Conservation (phyloP, 805 yeast genomes). For the Sugiyamaella valdiviana region DNA sequence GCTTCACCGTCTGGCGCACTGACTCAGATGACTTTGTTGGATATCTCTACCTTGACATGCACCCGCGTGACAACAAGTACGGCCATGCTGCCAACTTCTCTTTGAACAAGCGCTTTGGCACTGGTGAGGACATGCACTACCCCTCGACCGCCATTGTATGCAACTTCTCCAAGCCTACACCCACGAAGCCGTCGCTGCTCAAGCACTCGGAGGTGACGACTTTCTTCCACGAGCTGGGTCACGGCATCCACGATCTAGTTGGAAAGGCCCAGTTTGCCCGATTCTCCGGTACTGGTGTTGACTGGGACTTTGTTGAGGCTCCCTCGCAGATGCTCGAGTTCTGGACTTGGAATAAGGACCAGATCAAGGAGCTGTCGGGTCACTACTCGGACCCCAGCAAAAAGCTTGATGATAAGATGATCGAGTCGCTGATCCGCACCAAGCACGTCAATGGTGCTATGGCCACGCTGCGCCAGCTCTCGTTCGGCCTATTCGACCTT, state of each 20-base stretch:
- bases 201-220: slow-evolving; percentile 76
- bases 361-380: slow-evolving; percentile 51
- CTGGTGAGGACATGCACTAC: slow-evolving; percentile 39
- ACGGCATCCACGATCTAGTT: slow-evolving; percentile 74
- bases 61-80: slow-evolving; percentile 81
- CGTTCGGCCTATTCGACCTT: slow-evolving; percentile 75
- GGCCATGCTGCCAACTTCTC: slow-evolving; percentile 86
- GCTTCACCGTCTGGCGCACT: slow-evolving; percentile 56
- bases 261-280: slow-evolving; percentile 59
- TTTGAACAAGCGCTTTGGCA: slow-evolving; percentile 50
- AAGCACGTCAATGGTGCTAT: slow-evolving; percentile 75
- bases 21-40: slow-evolving; percentile 67
- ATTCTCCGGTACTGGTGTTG: slow-evolving; percentile 72
- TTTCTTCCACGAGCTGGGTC: slow-evolving; percentile 86
- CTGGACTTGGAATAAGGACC: slow-evolving; percentile 74
- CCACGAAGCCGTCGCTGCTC: slow-evolving; percentile 63
- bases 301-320: slow-evolving; percentile 85
- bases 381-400: slow-evolving; percentile 58
- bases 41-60: slow-evolving; percentile 72
- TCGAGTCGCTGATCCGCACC: slow-evolving; percentile 52
- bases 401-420: slow-evolving; percentile 49
- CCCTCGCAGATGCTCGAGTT: slow-evolving; percentile 87
- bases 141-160: slow-evolving; percentile 79
- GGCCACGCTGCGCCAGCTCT: slow-evolving; percentile 66
- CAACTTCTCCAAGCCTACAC: slow-evolving; percentile 72